phyloP scores from a whole-genome alignment of 257 asterid genomes.

The Petunia axillaris region DNA sequence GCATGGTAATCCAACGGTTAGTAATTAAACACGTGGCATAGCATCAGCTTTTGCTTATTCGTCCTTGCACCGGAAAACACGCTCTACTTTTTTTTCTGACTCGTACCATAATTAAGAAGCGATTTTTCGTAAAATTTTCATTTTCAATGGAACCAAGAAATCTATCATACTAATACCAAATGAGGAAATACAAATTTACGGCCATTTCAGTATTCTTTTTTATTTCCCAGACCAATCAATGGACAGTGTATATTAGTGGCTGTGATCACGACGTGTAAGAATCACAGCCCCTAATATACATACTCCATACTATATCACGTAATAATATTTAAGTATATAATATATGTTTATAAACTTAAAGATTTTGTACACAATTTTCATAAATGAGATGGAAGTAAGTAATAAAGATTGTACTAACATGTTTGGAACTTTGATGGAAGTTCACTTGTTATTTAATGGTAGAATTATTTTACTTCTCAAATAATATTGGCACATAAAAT shows the following conservation, averaged over 20 bases:
- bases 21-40: constrained; percentile 42
- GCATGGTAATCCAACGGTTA: constrained; percentile 42
- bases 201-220: constrained; percentile 29
- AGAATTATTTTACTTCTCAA: no score
- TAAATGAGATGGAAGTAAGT: no score
- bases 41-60: constrained; percentile 60
- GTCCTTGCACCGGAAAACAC: constrained; percentile 90
- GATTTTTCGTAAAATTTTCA: constrained; percentile 6
- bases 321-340: no score
- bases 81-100: constrained; percentile 47
- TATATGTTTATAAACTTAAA: not conserved
- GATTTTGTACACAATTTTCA: constrained; percentile 8
- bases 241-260: constrained; percentile 39
- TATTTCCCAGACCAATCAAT: constrained; percentile 47
- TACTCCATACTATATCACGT: not conserved
- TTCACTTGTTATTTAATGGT: no score
- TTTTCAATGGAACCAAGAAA: constrained; percentile 38
- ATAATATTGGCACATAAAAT: no score
- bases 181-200: constrained; percentile 48
- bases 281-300: constrained; percentile 19
- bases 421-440: no score
- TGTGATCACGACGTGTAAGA: constrained; percentile 24
- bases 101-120: constrained; percentile 24
- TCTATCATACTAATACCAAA: constrained; percentile 43
- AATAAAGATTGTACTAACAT: no score